These are phyloP conservation scores for Pyrus communis DNA, from an alignment of 306 rosid species.

Conservation along the genomic window DNA sequence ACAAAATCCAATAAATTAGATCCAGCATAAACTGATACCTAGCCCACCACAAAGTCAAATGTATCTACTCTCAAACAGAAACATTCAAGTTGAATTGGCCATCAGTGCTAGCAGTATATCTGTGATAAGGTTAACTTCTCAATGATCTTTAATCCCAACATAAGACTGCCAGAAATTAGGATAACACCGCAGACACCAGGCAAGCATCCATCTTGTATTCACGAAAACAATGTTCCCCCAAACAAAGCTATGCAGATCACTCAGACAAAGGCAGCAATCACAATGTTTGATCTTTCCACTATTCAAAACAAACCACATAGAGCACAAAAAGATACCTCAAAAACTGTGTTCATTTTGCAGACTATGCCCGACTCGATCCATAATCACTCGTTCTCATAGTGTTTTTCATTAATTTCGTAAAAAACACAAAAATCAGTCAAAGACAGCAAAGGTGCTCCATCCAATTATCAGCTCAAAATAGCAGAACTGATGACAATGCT, in stretches of 20 bases:
- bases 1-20: conserved; percentile 31
- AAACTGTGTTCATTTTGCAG: conserved; percentile 8
- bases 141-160: not conserved
- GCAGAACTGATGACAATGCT: conserved; percentile 12
- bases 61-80: conserved; percentile 16
- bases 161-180: not conserved
- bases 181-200: conserved; percentile 7
- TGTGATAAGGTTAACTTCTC: not conserved
- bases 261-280: conserved; percentile 9
- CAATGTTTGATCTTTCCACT: conserved; percentile 14
- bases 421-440: conserved; percentile 11
- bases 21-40: conserved; percentile 21
- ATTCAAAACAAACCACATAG: conserved; percentile 18
- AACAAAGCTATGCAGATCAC: conserved; percentile 19
- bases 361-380: conserved; percentile 11
- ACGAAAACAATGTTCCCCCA: conserved; percentile 18
- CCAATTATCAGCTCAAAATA: conserved; percentile 16
- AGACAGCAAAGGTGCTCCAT: conserved; percentile 16
- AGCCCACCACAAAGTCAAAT: conserved; percentile 15
- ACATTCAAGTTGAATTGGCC: conserved; percentile 21
- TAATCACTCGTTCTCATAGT: conserved; percentile 19
- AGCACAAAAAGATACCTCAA: not conserved
- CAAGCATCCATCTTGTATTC: conserved; percentile 17
- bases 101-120: conserved; percentile 13
- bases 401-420: conserved; percentile 5